These are phyloP conservation scores for Alopecurus myosuroides DNA, from an alignment of 176 grass and related monocot species.

Conservation along the genomic window DNA sequence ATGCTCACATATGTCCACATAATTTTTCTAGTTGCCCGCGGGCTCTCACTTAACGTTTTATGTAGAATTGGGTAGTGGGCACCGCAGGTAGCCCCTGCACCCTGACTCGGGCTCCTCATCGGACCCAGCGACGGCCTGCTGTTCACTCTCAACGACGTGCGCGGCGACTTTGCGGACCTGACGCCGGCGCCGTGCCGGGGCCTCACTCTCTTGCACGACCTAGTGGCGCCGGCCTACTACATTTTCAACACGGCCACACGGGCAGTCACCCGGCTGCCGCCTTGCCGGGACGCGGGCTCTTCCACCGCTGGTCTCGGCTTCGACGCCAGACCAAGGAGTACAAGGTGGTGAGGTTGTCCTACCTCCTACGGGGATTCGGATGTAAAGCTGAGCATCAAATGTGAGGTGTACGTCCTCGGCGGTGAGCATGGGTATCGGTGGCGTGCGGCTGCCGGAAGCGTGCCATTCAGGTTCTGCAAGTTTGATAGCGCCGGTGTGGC, in stretches of 20 bases:
- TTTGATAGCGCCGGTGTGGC: fast-evolving
- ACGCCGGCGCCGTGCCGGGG: neutral
- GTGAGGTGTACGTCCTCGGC: neutral
- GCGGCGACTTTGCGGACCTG: neutral
- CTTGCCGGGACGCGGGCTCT: neutral
- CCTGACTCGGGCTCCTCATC: too few relatives aligned
- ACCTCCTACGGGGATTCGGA: too few relatives aligned
- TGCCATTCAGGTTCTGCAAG: neutral
- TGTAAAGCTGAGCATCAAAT: too few relatives aligned
- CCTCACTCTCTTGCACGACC: neutral
- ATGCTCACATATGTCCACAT: too few relatives aligned
- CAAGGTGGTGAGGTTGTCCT: neutral
- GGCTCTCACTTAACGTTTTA: too few relatives aligned
- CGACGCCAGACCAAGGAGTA: neutral
- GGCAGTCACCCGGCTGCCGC: neutral
- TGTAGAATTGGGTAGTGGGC: too few relatives aligned
- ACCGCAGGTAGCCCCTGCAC: too few relatives aligned
- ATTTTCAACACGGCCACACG: neutral
- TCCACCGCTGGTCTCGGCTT: neutral
- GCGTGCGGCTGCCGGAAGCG: neutral
- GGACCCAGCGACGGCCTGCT: too few relatives aligned
- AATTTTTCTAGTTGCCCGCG: too few relatives aligned
- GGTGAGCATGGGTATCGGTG: neutral
- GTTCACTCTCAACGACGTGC: neutral
- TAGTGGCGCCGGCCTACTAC: neutral